These are phyloP conservation scores for Aspergillus texensis DNA, from an alignment of 2,329 filamentous ascomycete genomes.

Conservation along the genomic window DNA sequence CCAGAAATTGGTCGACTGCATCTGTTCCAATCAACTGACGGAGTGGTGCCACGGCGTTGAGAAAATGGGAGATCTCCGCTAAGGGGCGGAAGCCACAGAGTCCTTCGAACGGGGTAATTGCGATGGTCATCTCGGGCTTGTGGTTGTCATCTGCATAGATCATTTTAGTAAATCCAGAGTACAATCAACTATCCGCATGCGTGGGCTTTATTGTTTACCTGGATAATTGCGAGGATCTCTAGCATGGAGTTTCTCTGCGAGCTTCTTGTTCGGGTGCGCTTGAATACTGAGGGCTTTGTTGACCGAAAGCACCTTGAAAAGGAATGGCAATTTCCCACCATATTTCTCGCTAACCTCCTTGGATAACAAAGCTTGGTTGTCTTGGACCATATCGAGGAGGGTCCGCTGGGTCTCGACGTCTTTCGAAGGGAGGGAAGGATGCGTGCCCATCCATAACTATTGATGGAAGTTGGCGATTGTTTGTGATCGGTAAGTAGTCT, in stretches of 20 bases:
- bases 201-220: conserved; percentile 37
- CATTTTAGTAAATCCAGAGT: neutral
- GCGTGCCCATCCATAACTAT: conserved; percentile 98
- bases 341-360: conserved; percentile 73
- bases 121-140: conserved; percentile 99
- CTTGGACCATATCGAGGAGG: conserved; percentile 82
- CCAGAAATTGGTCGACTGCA: conserved; percentile 57
- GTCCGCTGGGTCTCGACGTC: conserved; percentile 82
- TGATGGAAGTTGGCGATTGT: neutral
- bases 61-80: conserved; percentile 82
- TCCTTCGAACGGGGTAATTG: conserved; percentile 93
- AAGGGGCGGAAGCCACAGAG: conserved; percentile 93
- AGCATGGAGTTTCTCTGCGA: conserved; percentile 84
- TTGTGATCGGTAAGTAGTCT: neutral
- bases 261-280: conserved; percentile 93
- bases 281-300: conserved; percentile 96
- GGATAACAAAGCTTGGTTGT: conserved; percentile 82
- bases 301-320: conserved; percentile 97
- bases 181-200: neutral
- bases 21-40: conserved; percentile 63
- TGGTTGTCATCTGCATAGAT: conserved; percentile 80
- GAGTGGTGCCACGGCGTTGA: conserved; percentile 66
- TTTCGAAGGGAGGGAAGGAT: conserved; percentile 92
- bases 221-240: conserved; percentile 93
- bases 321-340: conserved; percentile 82